phyloP scores from a whole-genome alignment of 192 early-diverging fungal species.

The Umbelopsis isabellina region DNA sequence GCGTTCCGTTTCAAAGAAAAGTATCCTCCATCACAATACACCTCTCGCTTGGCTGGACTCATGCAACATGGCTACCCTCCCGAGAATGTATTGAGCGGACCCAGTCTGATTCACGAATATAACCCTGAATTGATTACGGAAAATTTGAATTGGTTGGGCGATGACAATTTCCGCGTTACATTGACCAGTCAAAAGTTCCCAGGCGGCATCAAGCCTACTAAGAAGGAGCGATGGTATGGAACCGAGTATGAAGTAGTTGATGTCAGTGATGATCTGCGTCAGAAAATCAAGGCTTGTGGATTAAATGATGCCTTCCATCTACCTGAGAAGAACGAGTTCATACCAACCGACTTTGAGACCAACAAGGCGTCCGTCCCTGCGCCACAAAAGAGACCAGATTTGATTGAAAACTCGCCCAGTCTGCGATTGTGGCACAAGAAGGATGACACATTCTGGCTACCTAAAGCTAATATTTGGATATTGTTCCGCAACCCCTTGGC shows the following conservation, averaged over 20 bases:
- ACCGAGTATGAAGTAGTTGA: slow-evolving; percentile 72
- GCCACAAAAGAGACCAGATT: slow-evolving; percentile 43
- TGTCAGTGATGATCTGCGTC: slow-evolving; percentile 56
- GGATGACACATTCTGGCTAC: slow-evolving; percentile 92
- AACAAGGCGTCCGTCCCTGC: slow-evolving; percentile 42
- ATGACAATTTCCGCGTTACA: slow-evolving; percentile 67
- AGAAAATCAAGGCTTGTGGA: slow-evolving; percentile 34
- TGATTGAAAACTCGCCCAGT: slow-evolving; percentile 62
- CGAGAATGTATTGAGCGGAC: slow-evolving; percentile 67
- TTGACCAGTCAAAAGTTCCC: slow-evolving; percentile 48
- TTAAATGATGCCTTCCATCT: slow-evolving; percentile 38
- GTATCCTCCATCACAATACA: slow-evolving; percentile 63
- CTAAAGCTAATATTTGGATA: slow-evolving; percentile 82
- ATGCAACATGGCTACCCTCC: slow-evolving; percentile 82
- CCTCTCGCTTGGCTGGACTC: slow-evolving; percentile 68
- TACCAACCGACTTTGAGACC: slow-evolving; percentile 82
- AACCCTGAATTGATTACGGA: slow-evolving; percentile 67
- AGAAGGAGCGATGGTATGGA: slow-evolving; percentile 79
- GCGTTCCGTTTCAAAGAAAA: slow-evolving; percentile 82
- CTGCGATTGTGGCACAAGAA: slow-evolving; percentile 91
- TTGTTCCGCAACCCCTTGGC: slow-evolving; percentile 72
- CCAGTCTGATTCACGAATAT: slow-evolving; percentile 63
- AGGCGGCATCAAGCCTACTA: slow-evolving; percentile 44
- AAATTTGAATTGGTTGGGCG: slow-evolving; percentile 58
- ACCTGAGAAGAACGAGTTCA: slow-evolving; percentile 80